Conservation (phyloP, 1,139 yeast species). For the Kurtzmaniella natalensis region DNA sequence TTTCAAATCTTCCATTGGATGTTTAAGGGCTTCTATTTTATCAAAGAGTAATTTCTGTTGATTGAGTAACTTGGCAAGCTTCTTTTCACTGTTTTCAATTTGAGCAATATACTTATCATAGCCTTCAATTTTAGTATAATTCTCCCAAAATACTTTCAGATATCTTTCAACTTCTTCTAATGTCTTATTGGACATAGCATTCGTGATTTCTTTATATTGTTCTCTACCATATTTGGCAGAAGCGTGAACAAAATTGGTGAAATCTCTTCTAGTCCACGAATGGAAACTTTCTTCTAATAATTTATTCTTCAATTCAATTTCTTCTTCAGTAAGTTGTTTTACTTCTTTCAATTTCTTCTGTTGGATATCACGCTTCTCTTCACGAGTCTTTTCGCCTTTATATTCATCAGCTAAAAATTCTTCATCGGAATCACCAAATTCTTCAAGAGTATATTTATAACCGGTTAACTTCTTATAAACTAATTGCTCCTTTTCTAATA, state of each 20-base stretch:
- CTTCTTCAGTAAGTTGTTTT: conserved; percentile 73
- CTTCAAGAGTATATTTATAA: conserved; percentile 57
- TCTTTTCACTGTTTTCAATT: conserved; percentile 85
- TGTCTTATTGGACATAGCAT: conserved; percentile 64
- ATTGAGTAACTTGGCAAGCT: conserved; percentile 53
- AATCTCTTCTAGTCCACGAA: conserved; percentile 85
- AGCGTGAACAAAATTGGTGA: conserved; percentile 77
- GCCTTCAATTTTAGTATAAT: conserved; percentile 73
- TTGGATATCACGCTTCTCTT: conserved; percentile 44
- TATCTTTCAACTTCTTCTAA: conserved; percentile 67
- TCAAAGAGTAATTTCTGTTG: conserved; percentile 64
- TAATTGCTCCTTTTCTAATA: conserved; percentile 76
- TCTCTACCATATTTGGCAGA: conserved; percentile 77
- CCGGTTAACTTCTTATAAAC: conserved; percentile 71
- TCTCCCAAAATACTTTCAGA: conserved; percentile 68
- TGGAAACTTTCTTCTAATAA: conserved; percentile 65
- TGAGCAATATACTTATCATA: conserved; percentile 81
- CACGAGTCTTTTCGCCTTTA: conserved; percentile 29
- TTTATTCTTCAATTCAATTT: conserved; percentile 56
- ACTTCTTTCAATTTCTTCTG: conserved; percentile 69
- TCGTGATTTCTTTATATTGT: conserved; percentile 55
- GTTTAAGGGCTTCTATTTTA: conserved; percentile 59
- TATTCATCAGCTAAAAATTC: conserved; percentile 53
- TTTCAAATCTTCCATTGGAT: conserved; percentile 71
- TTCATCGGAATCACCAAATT: conserved; percentile 53